phyloP scores from a whole-genome alignment of 257 asterid genomes.

The Penstemon davidsonii region DNA sequence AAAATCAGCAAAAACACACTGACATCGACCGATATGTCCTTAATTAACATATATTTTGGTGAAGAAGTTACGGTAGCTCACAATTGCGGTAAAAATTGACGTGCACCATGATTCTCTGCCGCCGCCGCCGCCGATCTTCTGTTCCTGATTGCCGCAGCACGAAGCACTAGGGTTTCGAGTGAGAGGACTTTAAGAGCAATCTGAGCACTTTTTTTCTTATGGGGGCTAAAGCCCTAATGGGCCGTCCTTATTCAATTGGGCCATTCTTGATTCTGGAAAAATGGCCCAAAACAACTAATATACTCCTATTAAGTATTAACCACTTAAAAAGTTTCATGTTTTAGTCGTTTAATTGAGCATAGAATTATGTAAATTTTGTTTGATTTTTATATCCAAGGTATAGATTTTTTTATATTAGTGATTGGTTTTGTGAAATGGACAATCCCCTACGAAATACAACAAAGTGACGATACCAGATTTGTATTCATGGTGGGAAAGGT shows the following conservation, averaged over 20 bases:
- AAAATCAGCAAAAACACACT: not conserved
- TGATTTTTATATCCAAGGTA: no score
- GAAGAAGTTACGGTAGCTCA: slow-evolving; percentile 23
- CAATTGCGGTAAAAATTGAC: slow-evolving; percentile 47
- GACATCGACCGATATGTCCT: not conserved
- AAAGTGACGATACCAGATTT: no score
- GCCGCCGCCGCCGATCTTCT: slow-evolving; percentile 29
- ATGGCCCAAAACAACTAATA: no score
- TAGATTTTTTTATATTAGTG: no score
- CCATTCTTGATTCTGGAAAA: no score
- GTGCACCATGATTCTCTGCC: slow-evolving; percentile 38
- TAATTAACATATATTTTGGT: not conserved
- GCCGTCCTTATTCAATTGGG: not conserved
- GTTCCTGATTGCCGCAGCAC: not conserved
- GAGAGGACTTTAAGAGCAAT: not conserved
- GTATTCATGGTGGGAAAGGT: no score
- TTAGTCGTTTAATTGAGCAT: no score
- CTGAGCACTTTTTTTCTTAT: not conserved
- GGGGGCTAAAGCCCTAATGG: slow-evolving; percentile 35
- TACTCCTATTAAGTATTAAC: no score
- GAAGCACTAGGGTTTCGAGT: slow-evolving; percentile 20
- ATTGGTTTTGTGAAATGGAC: no score
- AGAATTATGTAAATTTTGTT: no score
- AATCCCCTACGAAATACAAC: no score
- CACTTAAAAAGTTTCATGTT: no score